Conservation (phyloP, 2,329 filamentous ascomycete species). For the Venturia oleaginea region DNA sequence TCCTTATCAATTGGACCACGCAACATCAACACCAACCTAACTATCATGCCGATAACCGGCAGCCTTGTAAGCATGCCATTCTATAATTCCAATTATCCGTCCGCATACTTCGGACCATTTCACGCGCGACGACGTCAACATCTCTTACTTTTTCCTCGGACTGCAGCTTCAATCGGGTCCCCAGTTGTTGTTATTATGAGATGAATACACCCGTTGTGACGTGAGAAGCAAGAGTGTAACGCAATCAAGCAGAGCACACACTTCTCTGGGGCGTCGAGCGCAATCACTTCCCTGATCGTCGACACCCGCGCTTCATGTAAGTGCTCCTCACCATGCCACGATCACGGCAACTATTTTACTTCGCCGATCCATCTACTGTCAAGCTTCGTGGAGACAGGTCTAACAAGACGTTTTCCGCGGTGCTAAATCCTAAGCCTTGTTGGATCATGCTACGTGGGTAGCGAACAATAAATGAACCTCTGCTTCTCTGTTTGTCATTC, state of each 20-base stretch:
- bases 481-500: background rate
- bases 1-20: too few relatives aligned
- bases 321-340: too few relatives aligned
- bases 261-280: too few relatives aligned
- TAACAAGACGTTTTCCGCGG: background rate
- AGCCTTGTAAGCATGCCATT: background rate
- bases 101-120: background rate
- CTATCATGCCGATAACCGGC: background rate
- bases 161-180: background rate
- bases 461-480: too few relatives aligned
- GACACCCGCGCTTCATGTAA: too few relatives aligned
- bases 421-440: background rate
- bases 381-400: background rate
- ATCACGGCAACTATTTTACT: too few relatives aligned
- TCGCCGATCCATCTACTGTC: background rate
- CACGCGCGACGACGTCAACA: background rate
- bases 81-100: background rate
- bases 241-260: too few relatives aligned
- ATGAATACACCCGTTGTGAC: too few relatives aligned
- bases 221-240: too few relatives aligned
- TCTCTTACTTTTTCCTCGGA: background rate
- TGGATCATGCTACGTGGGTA: background rate
- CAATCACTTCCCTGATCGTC: too few relatives aligned
- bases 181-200: background rate
- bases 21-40: too few relatives aligned